These are phyloP conservation scores for Stemphylium beticola DNA, from an alignment of 2,329 filamentous ascomycete genomes.

Conservation along the genomic window DNA sequence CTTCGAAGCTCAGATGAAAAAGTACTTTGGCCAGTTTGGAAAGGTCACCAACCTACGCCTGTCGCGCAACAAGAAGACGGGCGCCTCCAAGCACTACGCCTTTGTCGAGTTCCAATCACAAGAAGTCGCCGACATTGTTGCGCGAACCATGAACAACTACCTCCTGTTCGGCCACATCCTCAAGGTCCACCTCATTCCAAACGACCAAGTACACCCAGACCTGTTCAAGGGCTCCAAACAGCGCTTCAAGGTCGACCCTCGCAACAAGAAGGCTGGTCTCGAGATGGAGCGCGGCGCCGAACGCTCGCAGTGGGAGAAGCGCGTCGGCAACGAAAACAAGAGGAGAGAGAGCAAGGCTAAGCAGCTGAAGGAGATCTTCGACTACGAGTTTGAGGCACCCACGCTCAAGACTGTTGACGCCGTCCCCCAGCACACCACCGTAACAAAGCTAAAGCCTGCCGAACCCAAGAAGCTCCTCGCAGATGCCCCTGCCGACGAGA, in stretches of 20 bases:
- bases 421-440: conserved; percentile 35
- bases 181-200: conserved; percentile 80
- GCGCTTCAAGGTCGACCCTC: conserved; percentile 86
- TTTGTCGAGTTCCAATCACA: conserved; percentile 85
- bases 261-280: conserved; percentile 83
- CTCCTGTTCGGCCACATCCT: conserved; percentile 93
- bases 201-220: conserved; percentile 77
- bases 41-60: conserved; percentile 78
- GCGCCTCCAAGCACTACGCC: conserved; percentile 89
- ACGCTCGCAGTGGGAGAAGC: conserved; percentile 78
- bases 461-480: conserved; percentile 36
- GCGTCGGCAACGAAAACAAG: conserved; percentile 74
- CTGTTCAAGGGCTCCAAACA: conserved; percentile 90
- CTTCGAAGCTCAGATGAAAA: conserved; percentile 93
- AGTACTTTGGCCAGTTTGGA: conserved; percentile 94
- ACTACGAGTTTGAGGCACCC: conserved; percentile 82
- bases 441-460: conserved; percentile 29
- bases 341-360: conserved; percentile 72
- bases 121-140: conserved; percentile 88
- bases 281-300: conserved; percentile 75
- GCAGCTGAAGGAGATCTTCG: conserved; percentile 78
- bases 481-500: conserved; percentile 31
- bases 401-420: conserved; percentile 68
- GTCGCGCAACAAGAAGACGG: conserved; percentile 90
- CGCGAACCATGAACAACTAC: conserved; percentile 97